These are phyloP conservation scores for Hemerocallis citrina DNA, from an alignment of 106 monocot species.

Conservation along the genomic window DNA sequence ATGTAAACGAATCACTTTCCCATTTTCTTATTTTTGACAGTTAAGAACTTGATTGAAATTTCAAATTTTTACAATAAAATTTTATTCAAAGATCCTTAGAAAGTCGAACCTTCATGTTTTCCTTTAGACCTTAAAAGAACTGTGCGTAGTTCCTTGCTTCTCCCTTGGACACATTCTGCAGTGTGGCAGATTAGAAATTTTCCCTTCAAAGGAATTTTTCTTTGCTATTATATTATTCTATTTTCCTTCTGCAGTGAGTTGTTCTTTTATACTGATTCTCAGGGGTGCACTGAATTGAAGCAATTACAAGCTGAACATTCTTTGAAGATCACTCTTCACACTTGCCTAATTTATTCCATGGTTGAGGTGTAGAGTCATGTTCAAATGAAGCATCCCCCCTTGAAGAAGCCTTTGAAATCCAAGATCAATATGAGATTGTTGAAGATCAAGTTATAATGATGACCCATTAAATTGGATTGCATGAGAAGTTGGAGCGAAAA, in stretches of 20 bases:
- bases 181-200: not conserved
- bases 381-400: constrained; percentile 46
- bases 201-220: not conserved
- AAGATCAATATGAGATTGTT: constrained; percentile 27
- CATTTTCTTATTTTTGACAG: not conserved
- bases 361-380: constrained; percentile 44
- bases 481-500: constrained; percentile 49
- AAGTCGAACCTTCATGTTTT: not conserved
- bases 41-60: not conserved
- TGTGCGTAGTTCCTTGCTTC: not conserved
- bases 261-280: constrained; percentile 63
- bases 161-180: not conserved
- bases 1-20: not conserved
- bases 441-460: constrained; percentile 42
- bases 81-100: not conserved
- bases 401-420: constrained; percentile 35
- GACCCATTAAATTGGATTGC: constrained; percentile 35
- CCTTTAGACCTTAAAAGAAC: no score
- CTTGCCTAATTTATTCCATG: constrained; percentile 44
- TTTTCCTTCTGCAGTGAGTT: constrained; percentile 37
- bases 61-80: not conserved
- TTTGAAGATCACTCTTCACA: constrained; percentile 45
- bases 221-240: constrained; percentile 11
- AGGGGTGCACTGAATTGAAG: constrained; percentile 64
- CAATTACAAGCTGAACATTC: constrained; percentile 66